Evolutionary conservation across 495 filamentous ascomycete genomes (phyloP).

Genomic region (Margaritispora aquatica): DNA sequence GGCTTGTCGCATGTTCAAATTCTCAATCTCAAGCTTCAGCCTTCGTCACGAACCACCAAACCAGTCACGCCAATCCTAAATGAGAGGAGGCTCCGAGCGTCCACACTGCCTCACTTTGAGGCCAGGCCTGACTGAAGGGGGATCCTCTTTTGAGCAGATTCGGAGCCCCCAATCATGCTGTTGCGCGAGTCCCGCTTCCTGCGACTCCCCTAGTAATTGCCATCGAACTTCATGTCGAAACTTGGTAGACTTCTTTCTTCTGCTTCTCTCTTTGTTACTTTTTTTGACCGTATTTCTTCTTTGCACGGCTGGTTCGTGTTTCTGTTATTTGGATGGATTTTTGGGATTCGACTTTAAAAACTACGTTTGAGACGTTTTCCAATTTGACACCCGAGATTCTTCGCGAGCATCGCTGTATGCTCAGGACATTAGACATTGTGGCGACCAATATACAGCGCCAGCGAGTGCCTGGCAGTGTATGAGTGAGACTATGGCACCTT

Average conservation of each 20-base stretch:
- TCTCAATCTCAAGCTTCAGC: not conserved
- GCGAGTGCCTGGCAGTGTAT: slow-evolving; percentile 15
- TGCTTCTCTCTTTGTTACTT: slow-evolving; percentile 22
- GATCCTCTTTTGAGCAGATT: not conserved
- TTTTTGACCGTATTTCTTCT: slow-evolving; percentile 12
- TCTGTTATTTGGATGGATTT: slow-evolving; percentile 14
- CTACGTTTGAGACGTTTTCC: not conserved
- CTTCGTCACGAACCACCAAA: slow-evolving; percentile 1
- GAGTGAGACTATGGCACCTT: slow-evolving; percentile 22
- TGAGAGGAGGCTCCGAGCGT: slow-evolving; percentile 1
- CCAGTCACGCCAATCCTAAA: no score
- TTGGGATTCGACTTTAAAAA: slow-evolving; percentile 7
- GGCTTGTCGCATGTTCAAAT: no score
- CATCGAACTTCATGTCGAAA: slow-evolving; percentile 14
- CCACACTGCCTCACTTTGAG: slow-evolving; percentile 3
- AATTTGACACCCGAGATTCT: not conserved
- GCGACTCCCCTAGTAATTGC: slow-evolving; percentile 2
- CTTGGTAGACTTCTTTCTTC: slow-evolving; percentile 24
- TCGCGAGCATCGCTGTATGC: slow-evolving; percentile 11
- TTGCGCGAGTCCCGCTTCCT: not conserved
- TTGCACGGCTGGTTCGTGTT: slow-evolving; percentile 23
- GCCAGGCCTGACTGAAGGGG: not conserved
- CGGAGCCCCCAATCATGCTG: slow-evolving; percentile 3
- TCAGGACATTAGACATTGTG: slow-evolving; percentile 6
- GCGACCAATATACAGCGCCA: slow-evolving; percentile 4